Conservation (phyloP, 257 asterid genomes). For the Orobanche coerulescens region DNA sequence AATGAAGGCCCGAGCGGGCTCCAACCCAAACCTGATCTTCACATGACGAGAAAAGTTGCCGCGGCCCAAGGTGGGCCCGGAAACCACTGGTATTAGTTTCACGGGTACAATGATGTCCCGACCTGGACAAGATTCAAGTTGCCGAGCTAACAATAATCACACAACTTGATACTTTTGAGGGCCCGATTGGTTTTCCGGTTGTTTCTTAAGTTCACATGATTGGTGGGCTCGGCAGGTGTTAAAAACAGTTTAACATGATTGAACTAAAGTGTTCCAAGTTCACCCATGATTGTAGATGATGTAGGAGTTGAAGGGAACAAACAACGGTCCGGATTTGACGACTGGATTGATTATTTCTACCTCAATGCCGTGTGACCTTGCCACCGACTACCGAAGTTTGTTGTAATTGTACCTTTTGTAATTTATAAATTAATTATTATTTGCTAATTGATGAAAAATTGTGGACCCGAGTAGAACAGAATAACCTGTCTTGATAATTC, state of each 20-base stretch:
- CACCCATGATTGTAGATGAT: background rate
- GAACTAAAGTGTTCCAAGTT: background rate
- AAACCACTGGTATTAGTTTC: conserved; percentile 40
- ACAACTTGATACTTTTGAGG: background rate
- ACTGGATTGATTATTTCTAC: background rate
- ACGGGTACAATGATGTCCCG: background rate
- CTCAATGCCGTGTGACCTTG: background rate
- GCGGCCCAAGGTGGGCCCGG: conserved; percentile 40
- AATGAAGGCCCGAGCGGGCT: conserved; percentile 32
- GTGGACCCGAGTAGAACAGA: background rate
- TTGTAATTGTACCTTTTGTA: conserved; percentile 14
- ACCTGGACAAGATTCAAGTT: background rate
- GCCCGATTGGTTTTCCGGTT: background rate
- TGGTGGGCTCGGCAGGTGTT: background rate
- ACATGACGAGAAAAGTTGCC: conserved; percentile 43
- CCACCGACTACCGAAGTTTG: background rate
- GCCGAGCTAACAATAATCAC: background rate
- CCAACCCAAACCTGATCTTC: conserved; percentile 36
- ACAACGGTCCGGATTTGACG: background rate
- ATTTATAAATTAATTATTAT: background rate
- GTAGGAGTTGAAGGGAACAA: background rate
- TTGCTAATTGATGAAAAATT: conserved; percentile 5
- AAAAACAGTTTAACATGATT: background rate
- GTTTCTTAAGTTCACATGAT: background rate
- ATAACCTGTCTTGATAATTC: background rate